phyloP scores from a whole-genome alignment of 768 basidiomycete genomes.

The Phlebiopsis gigantea region DNA sequence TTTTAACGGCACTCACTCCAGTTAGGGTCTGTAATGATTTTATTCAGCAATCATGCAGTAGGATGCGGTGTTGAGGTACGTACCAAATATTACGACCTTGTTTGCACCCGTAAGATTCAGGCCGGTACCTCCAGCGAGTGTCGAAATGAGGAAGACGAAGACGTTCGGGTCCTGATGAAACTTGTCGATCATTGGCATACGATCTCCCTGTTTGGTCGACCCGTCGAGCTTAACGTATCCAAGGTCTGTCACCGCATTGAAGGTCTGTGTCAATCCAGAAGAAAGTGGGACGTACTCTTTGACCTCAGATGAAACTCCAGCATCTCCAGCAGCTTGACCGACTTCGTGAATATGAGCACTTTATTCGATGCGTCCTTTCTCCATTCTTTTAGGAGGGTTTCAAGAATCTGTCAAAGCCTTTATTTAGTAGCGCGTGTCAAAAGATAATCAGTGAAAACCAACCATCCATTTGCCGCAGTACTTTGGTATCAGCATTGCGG shows the following conservation, averaged over 20 bases:
- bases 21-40: conserved; percentile 61
- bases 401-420: conserved; percentile 48
- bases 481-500: conserved; percentile 55
- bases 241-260: conserved; percentile 30
- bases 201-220: conserved; percentile 56
- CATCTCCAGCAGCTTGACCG: conserved; percentile 86
- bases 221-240: conserved; percentile 78
- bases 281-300: conserved; percentile 34
- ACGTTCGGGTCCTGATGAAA: conserved; percentile 73
- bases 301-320: conserved; percentile 68
- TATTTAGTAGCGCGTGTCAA: background rate
- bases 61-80: conserved; percentile 17
- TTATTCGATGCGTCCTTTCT: conserved; percentile 68
- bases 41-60: background rate
- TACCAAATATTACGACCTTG: conserved; percentile 89
- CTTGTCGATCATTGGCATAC: conserved; percentile 85
- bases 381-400: conserved; percentile 61
- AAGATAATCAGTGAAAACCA: no score
- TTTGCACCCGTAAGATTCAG: conserved; percentile 90
- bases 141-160: conserved; percentile 86
- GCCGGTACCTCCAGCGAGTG: conserved; percentile 87
- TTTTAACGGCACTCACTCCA: conserved; percentile 79
- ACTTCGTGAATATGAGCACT: conserved; percentile 91
- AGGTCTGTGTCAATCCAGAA: background rate
- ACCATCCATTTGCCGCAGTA: conserved; percentile 87